These are phyloP conservation scores for Saccharomycopsis fodiens DNA, from an alignment of 805 yeast species.

Conservation along the genomic window DNA sequence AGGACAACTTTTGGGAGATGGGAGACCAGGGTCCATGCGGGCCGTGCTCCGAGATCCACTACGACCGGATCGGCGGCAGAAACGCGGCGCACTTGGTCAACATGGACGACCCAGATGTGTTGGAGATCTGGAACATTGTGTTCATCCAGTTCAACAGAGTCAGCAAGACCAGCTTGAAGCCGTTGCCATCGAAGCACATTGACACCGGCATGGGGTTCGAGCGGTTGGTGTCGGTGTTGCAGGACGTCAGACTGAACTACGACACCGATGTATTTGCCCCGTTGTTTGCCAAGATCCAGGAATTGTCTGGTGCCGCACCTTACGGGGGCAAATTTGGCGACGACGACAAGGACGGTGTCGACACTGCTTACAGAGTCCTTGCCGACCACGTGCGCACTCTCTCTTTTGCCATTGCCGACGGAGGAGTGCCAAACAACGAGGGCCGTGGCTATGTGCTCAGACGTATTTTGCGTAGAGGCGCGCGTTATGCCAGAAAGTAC, in stretches of 20 bases:
- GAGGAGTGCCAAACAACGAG: slow-evolving; percentile 98
- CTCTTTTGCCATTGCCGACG: slow-evolving; percentile 93
- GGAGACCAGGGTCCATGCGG: slow-evolving; percentile 99
- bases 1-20: slow-evolving; percentile 99
- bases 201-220: slow-evolving; percentile 99
- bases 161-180: slow-evolving; percentile 66
- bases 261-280: slow-evolving; percentile 97
- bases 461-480: slow-evolving; percentile 96
- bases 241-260: slow-evolving; percentile 85
- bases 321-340: slow-evolving; percentile 90
- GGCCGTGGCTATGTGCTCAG: slow-evolving; percentile 98
- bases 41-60: slow-evolving; percentile 96
- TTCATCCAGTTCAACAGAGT: slow-evolving; percentile 97
- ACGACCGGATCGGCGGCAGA: slow-evolving; percentile 97
- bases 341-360: slow-evolving; percentile 90
- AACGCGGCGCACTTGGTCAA: slow-evolving; percentile 88
- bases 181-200: slow-evolving; percentile 89
- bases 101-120: slow-evolving; percentile 95
- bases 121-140: slow-evolving; percentile 97
- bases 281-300: slow-evolving; percentile 76
- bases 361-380: slow-evolving; percentile 94
- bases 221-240: slow-evolving; percentile 90
- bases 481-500: slow-evolving; percentile 93
- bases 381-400: slow-evolving; percentile 98
- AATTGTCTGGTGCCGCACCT: slow-evolving; percentile 86